These are phyloP conservation scores for Cadophora sp. DNA, from an alignment of 2,329 filamentous ascomycete genomes.

Conservation along the genomic window DNA sequence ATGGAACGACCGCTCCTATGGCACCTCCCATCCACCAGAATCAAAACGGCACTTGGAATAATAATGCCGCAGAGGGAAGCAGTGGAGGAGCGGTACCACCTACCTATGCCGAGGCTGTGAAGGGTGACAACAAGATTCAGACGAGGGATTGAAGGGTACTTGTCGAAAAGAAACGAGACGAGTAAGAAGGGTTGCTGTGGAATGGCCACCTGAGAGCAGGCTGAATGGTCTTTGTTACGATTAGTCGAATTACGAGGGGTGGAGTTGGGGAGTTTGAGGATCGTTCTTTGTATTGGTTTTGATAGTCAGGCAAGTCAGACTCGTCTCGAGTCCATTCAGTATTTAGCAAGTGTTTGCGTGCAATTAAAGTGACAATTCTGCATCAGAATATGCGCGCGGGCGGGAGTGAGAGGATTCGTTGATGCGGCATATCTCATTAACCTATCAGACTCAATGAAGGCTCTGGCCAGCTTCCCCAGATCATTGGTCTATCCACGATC, in stretches of 20 bases:
- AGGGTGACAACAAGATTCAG: conserved; percentile 92
- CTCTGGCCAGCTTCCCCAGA: conserved; percentile 89
- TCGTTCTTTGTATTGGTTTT: conserved; percentile 14
- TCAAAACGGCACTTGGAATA: conserved; percentile 41
- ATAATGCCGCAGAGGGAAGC: conserved; percentile 44
- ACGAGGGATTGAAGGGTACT: conserved; percentile 35
- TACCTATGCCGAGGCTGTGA: conserved; percentile 88
- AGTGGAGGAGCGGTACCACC: conserved; percentile 68
- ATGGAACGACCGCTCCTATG: conserved; percentile 44
- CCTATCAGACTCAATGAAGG: conserved; percentile 62
- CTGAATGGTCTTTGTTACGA: conserved; percentile 16
- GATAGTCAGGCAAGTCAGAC: not conserved
- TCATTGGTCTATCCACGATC: conserved; percentile 78
- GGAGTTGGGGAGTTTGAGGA: conserved; percentile 19
- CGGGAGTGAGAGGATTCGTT: not conserved
- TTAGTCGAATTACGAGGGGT: conserved; percentile 14
- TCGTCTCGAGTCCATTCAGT: not conserved
- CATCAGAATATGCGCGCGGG: not conserved
- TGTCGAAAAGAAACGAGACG: not conserved
- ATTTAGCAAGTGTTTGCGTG: not conserved
- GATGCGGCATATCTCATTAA: conserved; percentile 29
- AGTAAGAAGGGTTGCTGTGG: not conserved
- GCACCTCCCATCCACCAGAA: conserved; percentile 45
- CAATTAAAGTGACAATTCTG: not conserved
- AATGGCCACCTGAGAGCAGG: not conserved